Base-by-base conservation (phyloP, 768 basidiomycete species). In the Suillus lakei region DNA sequence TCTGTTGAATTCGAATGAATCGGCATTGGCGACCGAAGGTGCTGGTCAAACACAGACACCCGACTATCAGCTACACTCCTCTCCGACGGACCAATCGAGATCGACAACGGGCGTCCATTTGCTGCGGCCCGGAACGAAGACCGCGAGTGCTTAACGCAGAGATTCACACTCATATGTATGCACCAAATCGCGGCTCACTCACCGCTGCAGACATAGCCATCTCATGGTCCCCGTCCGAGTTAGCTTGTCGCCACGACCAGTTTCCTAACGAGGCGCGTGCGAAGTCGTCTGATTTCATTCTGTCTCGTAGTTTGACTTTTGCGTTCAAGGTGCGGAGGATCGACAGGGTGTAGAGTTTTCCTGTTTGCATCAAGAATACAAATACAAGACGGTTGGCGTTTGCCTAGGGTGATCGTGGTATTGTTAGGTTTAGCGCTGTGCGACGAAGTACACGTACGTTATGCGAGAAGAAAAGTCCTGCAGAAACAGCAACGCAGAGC, bases 351-450 rank as follows among this genome's bases (percentile, higher is more conserved):
- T 73, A 86, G 64, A 86, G 76, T 69, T 86, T 86, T 43, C 85
- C 84, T 4, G 84, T 83, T 56, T 84, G 71, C 21, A 86, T 70
- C 39, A 82, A 75, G 69, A 86, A 86, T 67, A 86, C 81, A 6
- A 85, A 69, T 38, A 83, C 79, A 8, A 85, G 69, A n/a, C 73
- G 74, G 67, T 82, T 78, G 62, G 80, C 77, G 21, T 75, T 68
- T n/a, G 69, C 62, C 53, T 74, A 64, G 44, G 21, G 7, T 8
- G 26, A 8, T 16, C 9, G 15, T 28, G 16, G 2, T 5, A 32
- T 32, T 2, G 18, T 53, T 28, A n/a, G 30, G 32, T 4, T 9
- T 18, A 8, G 15, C 9, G 48, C 6, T 9, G 38, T 26, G 26
- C 54, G 12, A 28, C 8, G 44, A 64, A 7, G 15, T 23, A 36